These are phyloP conservation scores for Trypanosoma caninum DNA, from an alignment of 208 protist genomes.

Conservation along the genomic window DNA sequence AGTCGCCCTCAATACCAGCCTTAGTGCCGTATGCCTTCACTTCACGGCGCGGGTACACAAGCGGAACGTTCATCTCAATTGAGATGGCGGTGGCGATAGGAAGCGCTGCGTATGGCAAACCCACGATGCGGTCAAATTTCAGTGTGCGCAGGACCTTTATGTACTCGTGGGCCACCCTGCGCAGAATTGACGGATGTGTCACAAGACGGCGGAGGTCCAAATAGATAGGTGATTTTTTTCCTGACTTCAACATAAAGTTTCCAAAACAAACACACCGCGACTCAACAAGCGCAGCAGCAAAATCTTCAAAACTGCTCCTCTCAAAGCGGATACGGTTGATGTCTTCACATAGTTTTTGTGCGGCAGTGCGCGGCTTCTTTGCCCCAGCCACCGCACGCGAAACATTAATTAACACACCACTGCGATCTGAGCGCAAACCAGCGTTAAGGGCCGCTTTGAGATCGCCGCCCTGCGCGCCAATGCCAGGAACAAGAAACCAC, in stretches of 20 bases:
- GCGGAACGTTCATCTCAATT: conserved; percentile 83
- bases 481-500: conserved; percentile 87
- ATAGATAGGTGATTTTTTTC: conserved; percentile 95
- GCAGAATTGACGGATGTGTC: conserved; percentile 82
- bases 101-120: conserved; percentile 95
- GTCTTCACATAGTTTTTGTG: conserved; percentile 67
- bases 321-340: conserved; percentile 69
- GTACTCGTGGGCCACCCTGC: conserved; percentile 76
- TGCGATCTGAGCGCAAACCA: conserved; percentile 71
- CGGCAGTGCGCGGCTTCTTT: conserved; percentile 58
- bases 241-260: conserved; percentile 94
- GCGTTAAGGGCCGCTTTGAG: conserved; percentile 68
- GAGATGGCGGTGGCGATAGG: conserved; percentile 94
- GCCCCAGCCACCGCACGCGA: conserved; percentile 74
- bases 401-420: conserved; percentile 84
- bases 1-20: conserved; percentile 93
- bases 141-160: conserved; percentile 58
- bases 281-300: conserved; percentile 70
- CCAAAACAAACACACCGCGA: conserved; percentile 92
- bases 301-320: conserved; percentile 35
- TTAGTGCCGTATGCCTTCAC: conserved; percentile 94
- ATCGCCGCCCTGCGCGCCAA: conserved; percentile 81
- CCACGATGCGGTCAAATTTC: conserved; percentile 79
- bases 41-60: conserved; percentile 92
- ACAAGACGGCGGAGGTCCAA: conserved; percentile 93